Base-by-base conservation (phyloP, 441 rosid genomes). In the Raphanus hybrid region DNA sequence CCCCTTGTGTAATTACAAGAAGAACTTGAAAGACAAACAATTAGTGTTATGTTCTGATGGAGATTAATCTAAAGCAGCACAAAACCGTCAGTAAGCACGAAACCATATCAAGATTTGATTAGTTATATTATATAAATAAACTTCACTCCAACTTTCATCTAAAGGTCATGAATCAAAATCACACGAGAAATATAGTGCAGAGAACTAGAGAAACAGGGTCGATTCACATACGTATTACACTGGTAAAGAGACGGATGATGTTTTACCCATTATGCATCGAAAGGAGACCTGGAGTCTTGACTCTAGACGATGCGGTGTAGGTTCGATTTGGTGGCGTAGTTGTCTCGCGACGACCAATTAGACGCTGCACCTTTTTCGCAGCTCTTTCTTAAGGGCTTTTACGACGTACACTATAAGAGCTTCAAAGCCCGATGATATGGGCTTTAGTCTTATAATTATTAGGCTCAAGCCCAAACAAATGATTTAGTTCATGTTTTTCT, bases 331-430 rank as follows among this genome's bases (percentile, higher is more conserved):
- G 34, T 29, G 34, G 34, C 34, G 34, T 29, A 29, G 34, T 5
- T 29, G 34, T 29, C 1, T 29, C 34, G 34, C 34, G 34, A 29
- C 26, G 26, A 23, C 26, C 26, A 23, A 23, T 23, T 3, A 29
- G 34, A 29, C 34, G 90, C 84, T 93, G 98, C 78, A 91, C 98
- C 98, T 90, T 93, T 82, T 85, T 82, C 74, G 80, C 65, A 60
- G 9, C 74, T 29, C 55, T 60, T 60, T 12, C 8, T 8, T 74
- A 70, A 64, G 64, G 79, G 73, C 59, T 71, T 60, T 27, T 26
- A 50, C 48, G 66, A 32, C 70, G 77, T 73, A 70, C 76, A 60
- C 1, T 27, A 27, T 60, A 27, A 60, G 39, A 27, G 64, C 6
- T 48, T 48, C 54, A 48, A 48, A n/a, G 2, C 54, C 50, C 50